Evolutionary conservation across 352 stramenopile genomes (phyloP).

Genomic region (Globisporangium megalacanthum): DNA sequence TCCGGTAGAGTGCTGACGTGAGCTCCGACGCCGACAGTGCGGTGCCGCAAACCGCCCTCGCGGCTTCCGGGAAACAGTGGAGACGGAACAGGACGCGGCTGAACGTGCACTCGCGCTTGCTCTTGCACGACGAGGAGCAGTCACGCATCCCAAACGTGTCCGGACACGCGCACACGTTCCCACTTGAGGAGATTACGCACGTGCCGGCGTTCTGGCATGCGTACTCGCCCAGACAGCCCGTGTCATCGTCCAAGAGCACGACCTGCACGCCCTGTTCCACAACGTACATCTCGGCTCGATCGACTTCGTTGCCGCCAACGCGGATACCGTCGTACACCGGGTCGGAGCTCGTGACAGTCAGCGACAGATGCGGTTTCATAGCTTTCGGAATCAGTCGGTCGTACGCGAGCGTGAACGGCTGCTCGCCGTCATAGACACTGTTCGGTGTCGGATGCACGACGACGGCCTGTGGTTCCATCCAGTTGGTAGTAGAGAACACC

Average conservation of each 20-base stretch:
- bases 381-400: constrained; percentile 43
- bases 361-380: constrained; percentile 37
- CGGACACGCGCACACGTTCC: constrained; percentile 41
- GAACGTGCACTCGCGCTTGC: constrained; percentile 43
- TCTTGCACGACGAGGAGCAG: constrained; percentile 36
- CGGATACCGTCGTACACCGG: constrained; percentile 32
- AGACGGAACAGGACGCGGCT: constrained; percentile 37
- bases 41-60: constrained; percentile 27
- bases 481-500: constrained; percentile 41
- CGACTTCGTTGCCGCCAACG: constrained; percentile 45
- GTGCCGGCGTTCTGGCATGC: constrained; percentile 37
- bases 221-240: constrained; percentile 56
- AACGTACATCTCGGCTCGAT: constrained; percentile 23
- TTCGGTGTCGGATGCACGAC: constrained; percentile 38
- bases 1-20: constrained; percentile 42
- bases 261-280: constrained; percentile 34
- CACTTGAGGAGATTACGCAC: constrained; percentile 21
- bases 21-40: constrained; percentile 35
- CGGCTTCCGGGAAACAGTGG: constrained; percentile 18
- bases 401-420: constrained; percentile 49
- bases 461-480: constrained; percentile 47
- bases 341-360: constrained; percentile 35
- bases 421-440: constrained; percentile 40
- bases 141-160: constrained; percentile 53
- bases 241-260: constrained; percentile 60